Base-by-base conservation (phyloP, 768 basidiomycete species). In the Tricholoma matsutake region DNA sequence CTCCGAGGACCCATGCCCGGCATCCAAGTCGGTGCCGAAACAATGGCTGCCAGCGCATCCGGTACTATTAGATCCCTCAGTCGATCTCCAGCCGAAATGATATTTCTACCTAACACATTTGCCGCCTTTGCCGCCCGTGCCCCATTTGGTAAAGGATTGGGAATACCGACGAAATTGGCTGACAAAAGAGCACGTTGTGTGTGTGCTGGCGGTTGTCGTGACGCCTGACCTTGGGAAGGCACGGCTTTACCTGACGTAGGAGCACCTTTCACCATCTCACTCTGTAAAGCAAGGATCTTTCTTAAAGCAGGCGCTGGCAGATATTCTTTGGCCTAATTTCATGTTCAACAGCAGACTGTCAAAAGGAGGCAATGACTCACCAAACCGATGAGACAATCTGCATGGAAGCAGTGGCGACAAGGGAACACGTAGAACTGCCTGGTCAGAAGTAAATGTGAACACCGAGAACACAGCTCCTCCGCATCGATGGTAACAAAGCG, bases 391-490 rank as follows among this genome's bases (percentile, higher is more conserved):
- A 98, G 79, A 76, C 97, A 98, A 71, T 99, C 96, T 6, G 94
- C 94, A 75, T 98, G 97, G 84, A 98, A 98, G 14, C 87, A 85
- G 72, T 99, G 97, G 67, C 95, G 93, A 74, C 97, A 98, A 47
- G 97, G 97, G 76, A 99, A 99, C 52, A 96, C 94, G 74, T 99
- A 99, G 73, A 98, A 98, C 69, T 98, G 96, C 65, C 96, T 80
- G 22, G 86, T 89, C 57, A 98, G 75, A 55, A 99, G 79, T 35
- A 86, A 78, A 63, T 84, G 81, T 7, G 84, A 82, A 74, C 97
- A 98, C 29, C 82, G 82, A 10, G 91, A 88, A 68, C 97, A 98
- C 66, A 85, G 85, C 66, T 98, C 97, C 63, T 86, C 86, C 7
- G 87, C 82, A 63, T 96, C 92, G 57, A 98, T 86, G 0, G 95